A percentile compares a stretch with the other conserved stretches of the same genome.
Conservation (phyloP, 106 monocot species). For the Platanthera zijinensis region DNA sequence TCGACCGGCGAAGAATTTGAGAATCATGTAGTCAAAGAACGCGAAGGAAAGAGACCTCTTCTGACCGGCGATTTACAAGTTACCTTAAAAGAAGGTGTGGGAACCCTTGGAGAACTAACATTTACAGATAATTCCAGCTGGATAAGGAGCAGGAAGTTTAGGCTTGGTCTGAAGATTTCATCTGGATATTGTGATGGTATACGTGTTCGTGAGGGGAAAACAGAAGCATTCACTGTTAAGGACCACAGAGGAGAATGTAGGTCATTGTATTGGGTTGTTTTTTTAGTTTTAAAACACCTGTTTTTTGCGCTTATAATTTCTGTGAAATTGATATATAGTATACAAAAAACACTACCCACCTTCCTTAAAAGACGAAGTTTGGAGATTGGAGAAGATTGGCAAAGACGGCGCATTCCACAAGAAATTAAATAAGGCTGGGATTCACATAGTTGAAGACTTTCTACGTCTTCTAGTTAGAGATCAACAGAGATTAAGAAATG, state of each 20-base stretch:
- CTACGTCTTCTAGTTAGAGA: slow-evolving; percentile 47
- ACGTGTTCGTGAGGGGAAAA: slow-evolving; percentile 33
- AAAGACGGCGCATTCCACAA: slow-evolving; percentile 72
- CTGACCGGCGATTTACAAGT: slow-evolving; percentile 33
- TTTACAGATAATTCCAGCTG: slow-evolving; percentile 46
- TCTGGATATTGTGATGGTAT: slow-evolving; percentile 29
- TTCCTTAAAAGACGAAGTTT: slow-evolving; percentile 82
- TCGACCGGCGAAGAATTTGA: slow-evolving; percentile 35
- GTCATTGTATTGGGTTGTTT: slow-evolving; percentile 3
- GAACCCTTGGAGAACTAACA: slow-evolving; percentile 35
- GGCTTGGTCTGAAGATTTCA: slow-evolving; percentile 33
- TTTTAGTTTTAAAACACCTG: neutral
- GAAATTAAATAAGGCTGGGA: slow-evolving; percentile 44
- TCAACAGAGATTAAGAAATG: slow-evolving; percentile 37
- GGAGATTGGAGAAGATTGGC: slow-evolving; percentile 67
- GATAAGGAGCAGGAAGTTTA: slow-evolving; percentile 41
- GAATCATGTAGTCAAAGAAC: slow-evolving; percentile 37
- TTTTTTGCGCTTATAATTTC: slow-evolving; percentile 7
- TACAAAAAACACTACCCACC: slow-evolving; percentile 74
- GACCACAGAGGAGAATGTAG: slow-evolving; percentile 62
- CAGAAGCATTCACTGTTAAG: slow-evolving; percentile 37
- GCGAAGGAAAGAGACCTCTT: slow-evolving; percentile 41
- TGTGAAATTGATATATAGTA: slow-evolving; percentile 15
- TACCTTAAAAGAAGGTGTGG: slow-evolving; percentile 35
- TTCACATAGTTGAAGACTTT: slow-evolving; percentile 57